Conservation (phyloP, 495 filamentous ascomycete genomes). For the Pyronema domesticum region DNA sequence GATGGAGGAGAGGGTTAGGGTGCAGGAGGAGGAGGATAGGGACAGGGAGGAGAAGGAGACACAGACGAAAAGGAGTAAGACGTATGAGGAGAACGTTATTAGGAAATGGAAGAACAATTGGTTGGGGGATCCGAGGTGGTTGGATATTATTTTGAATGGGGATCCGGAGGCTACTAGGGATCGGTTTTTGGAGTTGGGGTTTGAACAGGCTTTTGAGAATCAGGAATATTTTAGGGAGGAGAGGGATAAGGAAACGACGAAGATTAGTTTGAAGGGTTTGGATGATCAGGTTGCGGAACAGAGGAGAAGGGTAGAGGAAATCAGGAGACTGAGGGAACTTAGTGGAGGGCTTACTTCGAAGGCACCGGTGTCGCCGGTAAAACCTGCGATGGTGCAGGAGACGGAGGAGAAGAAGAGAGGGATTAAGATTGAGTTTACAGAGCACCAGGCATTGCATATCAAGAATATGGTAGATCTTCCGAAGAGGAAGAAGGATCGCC, state of each 20-base stretch:
- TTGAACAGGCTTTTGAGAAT: conserved; percentile 19
- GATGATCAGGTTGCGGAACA: conserved; percentile 22
- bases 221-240: conserved; percentile 19
- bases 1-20: conserved; percentile 1
- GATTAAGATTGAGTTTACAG: neutral
- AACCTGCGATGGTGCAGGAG: neutral
- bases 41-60: neutral
- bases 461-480: neutral
- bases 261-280: conserved; percentile 13
- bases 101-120: conserved; percentile 24
- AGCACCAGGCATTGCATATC: neutral
- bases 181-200: conserved; percentile 18
- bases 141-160: conserved; percentile 20
- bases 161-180: conserved; percentile 19
- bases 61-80: conserved; percentile 1
- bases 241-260: neutral
- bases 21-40: neutral
- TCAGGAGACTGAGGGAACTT: conserved; percentile 1
- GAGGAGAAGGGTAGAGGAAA: conserved; percentile 11
- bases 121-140: conserved; percentile 22
- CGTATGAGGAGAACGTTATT: conserved; percentile 18
- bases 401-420: neutral
- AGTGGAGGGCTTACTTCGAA: neutral
- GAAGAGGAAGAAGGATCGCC: neutral
- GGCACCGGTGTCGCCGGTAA: neutral